Evolutionary conservation across 495 filamentous ascomycete species (phyloP).

Genomic region (Xylaria intraflava): DNA sequence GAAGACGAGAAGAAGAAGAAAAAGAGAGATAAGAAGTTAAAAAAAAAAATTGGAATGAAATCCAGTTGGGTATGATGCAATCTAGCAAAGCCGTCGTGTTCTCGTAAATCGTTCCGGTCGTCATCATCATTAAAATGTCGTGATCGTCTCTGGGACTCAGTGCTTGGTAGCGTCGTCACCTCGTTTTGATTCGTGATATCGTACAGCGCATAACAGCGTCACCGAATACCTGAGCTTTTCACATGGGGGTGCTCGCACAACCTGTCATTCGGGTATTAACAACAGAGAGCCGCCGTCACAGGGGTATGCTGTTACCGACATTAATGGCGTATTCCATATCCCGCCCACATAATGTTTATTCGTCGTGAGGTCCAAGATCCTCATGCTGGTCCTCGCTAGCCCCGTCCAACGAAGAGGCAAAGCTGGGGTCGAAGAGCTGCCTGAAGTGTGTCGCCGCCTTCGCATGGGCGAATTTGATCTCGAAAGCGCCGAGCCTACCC

Average conservation of each 20-base stretch:
- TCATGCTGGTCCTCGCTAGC: constrained; percentile 2
- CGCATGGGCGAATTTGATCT: constrained; percentile 36
- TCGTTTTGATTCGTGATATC: neutral
- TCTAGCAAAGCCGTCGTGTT: constrained; percentile 1
- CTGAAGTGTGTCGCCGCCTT: constrained; percentile 4
- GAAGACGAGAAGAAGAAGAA: neutral
- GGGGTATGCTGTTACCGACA: neutral
- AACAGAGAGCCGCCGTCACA: neutral
- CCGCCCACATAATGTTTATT: neutral
- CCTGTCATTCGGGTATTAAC: neutral
- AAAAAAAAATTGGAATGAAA: neutral
- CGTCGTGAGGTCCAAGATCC: neutral
- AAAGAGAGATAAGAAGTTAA: neutral
- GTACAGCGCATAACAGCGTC: neutral
- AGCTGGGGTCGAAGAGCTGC: constrained; percentile 4
- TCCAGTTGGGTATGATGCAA: constrained; percentile 2
- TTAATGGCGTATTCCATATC: neutral
- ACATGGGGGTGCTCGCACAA: neutral
- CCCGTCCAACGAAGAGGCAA: neutral
- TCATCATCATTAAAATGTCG: neutral
- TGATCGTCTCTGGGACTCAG: neutral
- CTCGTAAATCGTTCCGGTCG: neutral
- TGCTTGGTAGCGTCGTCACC: neutral
- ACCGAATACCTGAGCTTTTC: neutral
- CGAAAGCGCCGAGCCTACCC: constrained; percentile 37